Base-by-base conservation (phyloP, 2,329 filamentous ascomycete genomes). In the Xylaria sp. region DNA sequence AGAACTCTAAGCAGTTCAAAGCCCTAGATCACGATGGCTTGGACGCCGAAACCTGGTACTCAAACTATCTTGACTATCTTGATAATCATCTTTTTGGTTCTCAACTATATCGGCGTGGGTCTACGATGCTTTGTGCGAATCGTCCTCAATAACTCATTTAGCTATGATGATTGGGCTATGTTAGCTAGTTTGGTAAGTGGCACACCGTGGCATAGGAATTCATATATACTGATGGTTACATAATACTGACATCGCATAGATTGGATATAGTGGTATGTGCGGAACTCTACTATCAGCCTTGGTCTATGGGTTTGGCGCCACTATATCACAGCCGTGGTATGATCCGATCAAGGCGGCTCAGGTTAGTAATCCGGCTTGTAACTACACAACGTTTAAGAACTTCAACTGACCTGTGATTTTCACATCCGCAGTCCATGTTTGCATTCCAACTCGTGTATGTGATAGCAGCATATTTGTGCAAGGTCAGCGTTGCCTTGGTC, bases 161-260 rank as follows among this genome's bases (percentile, higher is more conserved):
- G 65, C 22, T 67, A 67, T 25, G 61, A 67, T 51, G 65, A 67
- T 20, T 67, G 61, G 60, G 60, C 65, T 1, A 64, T 64, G 61
- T 4, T 67, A 22, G 60, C 60, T 33, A 63, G 65, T 61, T n/a
- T 67, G 47, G 65, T 67, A 49, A 55, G 65, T 36, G 55, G 45
- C 22, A 45, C 36, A 31, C 36, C 7, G 11, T 17, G 10, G 11
- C 27, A 25, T 33, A 38, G n/a, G 29, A 38, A 13, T 29, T 61
- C 17, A 45, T 61, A 9, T 22, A 31, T 39, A 20, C 17, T 44
- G 9, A 15, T 5, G 15, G 36, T 11, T 50, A 36, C 57, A 31
- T 22, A 47, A 62, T 45, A 58, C 54, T 67, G 47, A 67, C 49
- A 5, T 59, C 15, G 3, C 22, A 63, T n/a, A 67, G 64, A 22